Percentiles rank a stretch among this genome's conserved stretches.
Evolutionary conservation across 202 grass and related monocot species (phyloP).

Genomic region (Carex arenaria): DNA sequence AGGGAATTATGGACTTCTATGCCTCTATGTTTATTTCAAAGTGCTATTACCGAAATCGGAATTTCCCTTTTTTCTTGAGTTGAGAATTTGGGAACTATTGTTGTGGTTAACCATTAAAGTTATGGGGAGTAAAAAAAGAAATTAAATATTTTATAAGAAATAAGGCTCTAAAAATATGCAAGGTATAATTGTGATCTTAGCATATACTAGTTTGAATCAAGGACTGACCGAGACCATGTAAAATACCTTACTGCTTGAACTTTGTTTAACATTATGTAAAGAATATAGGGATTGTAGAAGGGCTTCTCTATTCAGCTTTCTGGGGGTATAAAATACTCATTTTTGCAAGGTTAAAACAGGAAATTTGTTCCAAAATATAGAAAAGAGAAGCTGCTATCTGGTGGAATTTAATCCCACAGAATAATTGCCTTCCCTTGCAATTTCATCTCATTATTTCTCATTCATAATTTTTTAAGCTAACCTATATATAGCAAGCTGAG

Average conservation of each 20-base stretch:
- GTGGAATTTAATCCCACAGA: background rate
- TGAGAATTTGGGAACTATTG: background rate
- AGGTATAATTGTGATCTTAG: background rate
- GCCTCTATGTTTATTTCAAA: background rate
- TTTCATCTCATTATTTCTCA: background rate
- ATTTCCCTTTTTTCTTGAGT: background rate
- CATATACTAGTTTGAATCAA: background rate
- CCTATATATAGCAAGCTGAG: background rate
- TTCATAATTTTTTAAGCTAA: background rate
- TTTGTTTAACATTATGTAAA: background rate
- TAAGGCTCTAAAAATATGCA: background rate
- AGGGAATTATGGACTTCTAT: no score
- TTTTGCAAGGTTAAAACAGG: background rate
- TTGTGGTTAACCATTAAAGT: background rate
- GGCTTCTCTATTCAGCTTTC: background rate
- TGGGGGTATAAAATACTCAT: background rate
- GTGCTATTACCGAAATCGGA: background rate
- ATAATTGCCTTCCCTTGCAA: background rate
- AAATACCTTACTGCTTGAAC: background rate
- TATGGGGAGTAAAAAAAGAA: background rate
- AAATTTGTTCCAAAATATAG: background rate
- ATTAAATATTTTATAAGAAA: background rate
- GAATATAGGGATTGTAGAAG: background rate
- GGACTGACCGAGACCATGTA: background rate
- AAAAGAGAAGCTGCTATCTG: background rate